A percentile compares a stretch with the other conserved stretches of the same genome.
Conservation (phyloP, 352 stramenopile genomes). For the Phytophthora cryptogea region DNA sequence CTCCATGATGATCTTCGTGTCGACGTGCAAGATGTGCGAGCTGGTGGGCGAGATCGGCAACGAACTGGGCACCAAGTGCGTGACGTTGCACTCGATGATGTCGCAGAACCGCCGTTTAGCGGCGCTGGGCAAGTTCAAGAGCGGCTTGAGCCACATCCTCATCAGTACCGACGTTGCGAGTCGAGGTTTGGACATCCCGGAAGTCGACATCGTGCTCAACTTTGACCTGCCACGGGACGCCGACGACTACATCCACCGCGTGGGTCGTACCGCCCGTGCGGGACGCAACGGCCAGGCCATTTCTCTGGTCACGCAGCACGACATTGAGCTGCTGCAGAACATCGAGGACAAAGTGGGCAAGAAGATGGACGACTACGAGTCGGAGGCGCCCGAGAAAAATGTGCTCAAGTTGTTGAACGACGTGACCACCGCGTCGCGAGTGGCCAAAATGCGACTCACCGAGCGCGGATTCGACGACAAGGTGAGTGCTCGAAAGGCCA, state of each 20-base stretch:
- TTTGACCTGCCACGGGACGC: slow-evolving; percentile 95
- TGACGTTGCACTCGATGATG: slow-evolving; percentile 96
- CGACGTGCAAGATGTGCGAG: slow-evolving; percentile 95
- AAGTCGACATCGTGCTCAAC: slow-evolving; percentile 97
- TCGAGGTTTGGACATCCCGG: slow-evolving; percentile 96
- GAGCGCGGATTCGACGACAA: slow-evolving; percentile 91
- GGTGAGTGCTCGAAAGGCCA: slow-evolving; percentile 66
- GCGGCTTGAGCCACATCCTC: slow-evolving; percentile 90
- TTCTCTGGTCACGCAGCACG: slow-evolving; percentile 94
- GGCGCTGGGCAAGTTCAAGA: slow-evolving; percentile 98
- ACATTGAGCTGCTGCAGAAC: slow-evolving; percentile 95
- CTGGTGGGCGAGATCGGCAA: slow-evolving; percentile 94
- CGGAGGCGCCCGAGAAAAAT: slow-evolving; percentile 86
- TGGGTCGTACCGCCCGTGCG: slow-evolving; percentile 95
- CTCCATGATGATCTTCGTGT: slow-evolving; percentile 97
- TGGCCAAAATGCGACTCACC: slow-evolving; percentile 93
- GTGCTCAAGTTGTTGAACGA: slow-evolving; percentile 95
- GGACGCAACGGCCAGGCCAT: slow-evolving; percentile 92
- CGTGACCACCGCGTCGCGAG: slow-evolving; percentile 93
- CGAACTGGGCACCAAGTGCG: slow-evolving; percentile 92
- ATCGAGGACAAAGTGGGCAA: slow-evolving; percentile 92
- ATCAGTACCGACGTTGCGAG: slow-evolving; percentile 98
- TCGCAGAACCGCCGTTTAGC: slow-evolving; percentile 94
- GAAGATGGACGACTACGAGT: slow-evolving; percentile 91
- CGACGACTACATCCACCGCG: slow-evolving; percentile 98